Evolutionary conservation across 371 early-diverging fungal genomes (phyloP).

Genomic region (Mortierella sp.): DNA sequence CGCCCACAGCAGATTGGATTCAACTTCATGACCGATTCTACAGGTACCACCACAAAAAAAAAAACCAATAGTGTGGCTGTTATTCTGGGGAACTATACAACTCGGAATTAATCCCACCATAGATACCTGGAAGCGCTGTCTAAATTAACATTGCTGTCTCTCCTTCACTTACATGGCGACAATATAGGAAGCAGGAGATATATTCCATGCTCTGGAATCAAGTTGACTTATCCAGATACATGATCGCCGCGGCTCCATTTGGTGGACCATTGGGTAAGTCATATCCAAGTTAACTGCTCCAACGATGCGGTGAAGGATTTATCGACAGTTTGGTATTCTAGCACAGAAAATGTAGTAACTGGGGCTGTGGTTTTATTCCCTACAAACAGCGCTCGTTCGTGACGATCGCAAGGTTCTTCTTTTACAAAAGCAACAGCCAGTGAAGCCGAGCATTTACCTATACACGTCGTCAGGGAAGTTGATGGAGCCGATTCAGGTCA

Average conservation of each 20-base stretch:
- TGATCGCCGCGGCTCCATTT: constrained; percentile 86
- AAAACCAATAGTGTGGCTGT: not conserved
- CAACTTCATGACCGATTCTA: constrained; percentile 66
- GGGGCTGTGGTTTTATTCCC: not conserved
- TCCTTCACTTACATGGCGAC: not conserved
- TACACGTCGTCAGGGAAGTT: constrained; percentile 90
- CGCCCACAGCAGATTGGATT: constrained; percentile 65
- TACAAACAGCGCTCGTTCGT: constrained; percentile 81
- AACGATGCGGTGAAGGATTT: not conserved
- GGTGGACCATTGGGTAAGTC: constrained; percentile 92
- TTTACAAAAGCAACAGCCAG: constrained; percentile 77
- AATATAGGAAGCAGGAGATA: constrained; percentile 76
- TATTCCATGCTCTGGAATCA: constrained; percentile 92
- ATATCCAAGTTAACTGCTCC: not conserved
- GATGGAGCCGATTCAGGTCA: constrained; percentile 87
- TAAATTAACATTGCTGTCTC: not conserved
- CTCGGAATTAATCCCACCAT: not conserved
- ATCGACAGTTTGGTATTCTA: not conserved
- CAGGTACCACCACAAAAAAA: constrained; percentile 55
- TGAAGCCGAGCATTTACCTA: constrained; percentile 85
- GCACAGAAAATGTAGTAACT: not conserved
- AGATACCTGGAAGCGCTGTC: not conserved
- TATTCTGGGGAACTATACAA: not conserved
- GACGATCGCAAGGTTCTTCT: constrained; percentile 86
- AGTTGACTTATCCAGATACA: constrained; percentile 84